Evolutionary conservation across 2,329 filamentous ascomycete genomes (phyloP).

Genomic region (Cladosporium sphaerospermum): DNA sequence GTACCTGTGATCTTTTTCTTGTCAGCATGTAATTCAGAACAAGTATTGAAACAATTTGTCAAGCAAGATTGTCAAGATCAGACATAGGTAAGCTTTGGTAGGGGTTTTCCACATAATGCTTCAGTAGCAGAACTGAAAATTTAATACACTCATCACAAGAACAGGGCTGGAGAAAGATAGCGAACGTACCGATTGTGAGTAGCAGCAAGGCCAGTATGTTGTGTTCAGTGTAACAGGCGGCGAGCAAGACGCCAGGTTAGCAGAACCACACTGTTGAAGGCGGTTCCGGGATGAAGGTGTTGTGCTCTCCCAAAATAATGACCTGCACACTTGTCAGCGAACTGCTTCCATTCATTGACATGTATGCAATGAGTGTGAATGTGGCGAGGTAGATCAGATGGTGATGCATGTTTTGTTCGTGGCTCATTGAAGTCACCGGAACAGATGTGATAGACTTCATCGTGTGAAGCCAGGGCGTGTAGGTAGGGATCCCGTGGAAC

Average conservation of each 20-base stretch:
- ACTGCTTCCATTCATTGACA: not conserved
- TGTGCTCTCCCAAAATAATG: not conserved
- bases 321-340: not conserved
- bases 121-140: slow-evolving; percentile 37
- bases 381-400: slow-evolving; percentile 30
- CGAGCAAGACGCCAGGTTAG: too few relatives aligned
- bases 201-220: not conserved
- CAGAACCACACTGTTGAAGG: slow-evolving; percentile 2
- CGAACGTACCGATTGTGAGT: slow-evolving; percentile 5
- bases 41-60: not conserved
- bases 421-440: slow-evolving; percentile 33
- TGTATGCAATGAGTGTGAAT: not conserved
- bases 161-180: not conserved
- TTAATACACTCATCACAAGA: slow-evolving; percentile 34
- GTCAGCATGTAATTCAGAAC: not conserved
- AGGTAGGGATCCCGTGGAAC: not conserved
- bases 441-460: slow-evolving; percentile 31
- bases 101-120: slow-evolving; percentile 32
- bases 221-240: not conserved
- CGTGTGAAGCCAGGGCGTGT: slow-evolving; percentile 13
- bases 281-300: not conserved
- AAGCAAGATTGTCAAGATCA: slow-evolving; percentile 22
- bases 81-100: slow-evolving; percentile 30
- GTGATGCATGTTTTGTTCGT: slow-evolving; percentile 38
- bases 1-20: not conserved